Conservation (phyloP, 306 rosid species). For the Trichosanthes truncata region DNA sequence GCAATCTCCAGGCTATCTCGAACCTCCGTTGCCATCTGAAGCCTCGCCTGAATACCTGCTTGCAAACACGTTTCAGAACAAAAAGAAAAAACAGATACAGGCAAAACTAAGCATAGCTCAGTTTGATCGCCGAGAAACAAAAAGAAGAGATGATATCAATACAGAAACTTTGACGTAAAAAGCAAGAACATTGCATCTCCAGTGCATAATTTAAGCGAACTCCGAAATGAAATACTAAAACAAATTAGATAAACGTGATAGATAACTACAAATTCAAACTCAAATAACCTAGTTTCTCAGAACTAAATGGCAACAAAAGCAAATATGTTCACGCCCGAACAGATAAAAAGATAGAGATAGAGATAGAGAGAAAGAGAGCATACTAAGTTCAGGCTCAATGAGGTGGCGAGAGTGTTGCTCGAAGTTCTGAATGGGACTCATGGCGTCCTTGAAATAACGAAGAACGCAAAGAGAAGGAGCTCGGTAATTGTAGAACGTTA, state of each 20-base stretch:
- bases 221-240: neutral
- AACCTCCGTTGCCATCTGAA: constrained; percentile 96
- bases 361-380: constrained; percentile 10
- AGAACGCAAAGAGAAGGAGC: neutral
- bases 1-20: constrained; percentile 97
- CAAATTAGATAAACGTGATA: neutral
- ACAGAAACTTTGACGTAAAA: neutral
- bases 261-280: neutral
- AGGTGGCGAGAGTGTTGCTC: constrained; percentile 84
- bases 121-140: neutral
- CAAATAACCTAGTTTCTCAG: neutral
- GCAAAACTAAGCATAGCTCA: neutral
- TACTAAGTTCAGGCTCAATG: constrained; percentile 68
- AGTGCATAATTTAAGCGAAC: neutral
- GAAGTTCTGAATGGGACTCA: constrained; percentile 96
- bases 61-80: neutral
- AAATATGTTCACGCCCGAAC: neutral
- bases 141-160: neutral
- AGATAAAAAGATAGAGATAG: constrained; percentile 1
- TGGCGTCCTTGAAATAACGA: constrained; percentile 16
- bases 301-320: neutral
- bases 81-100: neutral
- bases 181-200: neutral
- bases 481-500: neutral
- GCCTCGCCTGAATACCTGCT: constrained; percentile 65